These are phyloP conservation scores for Tephrocybe rancida DNA, from an alignment of 768 basidiomycete species.

Conservation along the genomic window DNA sequence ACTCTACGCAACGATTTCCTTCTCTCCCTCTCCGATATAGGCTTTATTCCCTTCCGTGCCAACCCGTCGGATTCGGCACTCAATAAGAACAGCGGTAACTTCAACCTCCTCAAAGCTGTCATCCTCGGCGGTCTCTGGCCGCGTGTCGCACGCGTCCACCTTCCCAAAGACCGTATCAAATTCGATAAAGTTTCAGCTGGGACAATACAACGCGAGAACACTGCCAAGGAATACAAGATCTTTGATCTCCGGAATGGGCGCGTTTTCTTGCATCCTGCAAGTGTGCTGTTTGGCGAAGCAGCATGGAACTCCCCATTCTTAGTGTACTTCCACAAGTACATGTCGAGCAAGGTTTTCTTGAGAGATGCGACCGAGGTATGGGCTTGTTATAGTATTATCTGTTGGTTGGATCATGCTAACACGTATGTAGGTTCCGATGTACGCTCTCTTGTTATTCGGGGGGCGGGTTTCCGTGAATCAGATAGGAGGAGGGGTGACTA, in stretches of 20 bases:
- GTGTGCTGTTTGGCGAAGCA: constrained; percentile 72
- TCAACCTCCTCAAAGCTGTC: constrained; percentile 81
- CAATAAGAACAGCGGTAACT: constrained; percentile 66
- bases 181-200: constrained; percentile 88
- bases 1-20: constrained; percentile 80
- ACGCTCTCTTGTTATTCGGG: constrained; percentile 83
- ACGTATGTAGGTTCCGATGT: constrained; percentile 72
- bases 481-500: constrained; percentile 72
- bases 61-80: constrained; percentile 49
- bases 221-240: constrained; percentile 82
- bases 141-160: constrained; percentile 72
- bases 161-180: constrained; percentile 74
- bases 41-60: constrained; percentile 59
- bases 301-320: constrained; percentile 81
- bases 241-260: constrained; percentile 68
- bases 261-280: constrained; percentile 84
- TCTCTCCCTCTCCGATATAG: constrained; percentile 66
- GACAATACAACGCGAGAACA: constrained; percentile 81
- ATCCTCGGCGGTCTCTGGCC: constrained; percentile 90
- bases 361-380: constrained; percentile 86
- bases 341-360: constrained; percentile 83
- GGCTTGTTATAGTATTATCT: neutral
- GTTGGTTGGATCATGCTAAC: neutral
- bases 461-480: constrained; percentile 80
- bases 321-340: constrained; percentile 81